Evolutionary conservation across 2,329 filamentous ascomycete genomes (phyloP).

Genomic region (Pyricularia grisea): DNA sequence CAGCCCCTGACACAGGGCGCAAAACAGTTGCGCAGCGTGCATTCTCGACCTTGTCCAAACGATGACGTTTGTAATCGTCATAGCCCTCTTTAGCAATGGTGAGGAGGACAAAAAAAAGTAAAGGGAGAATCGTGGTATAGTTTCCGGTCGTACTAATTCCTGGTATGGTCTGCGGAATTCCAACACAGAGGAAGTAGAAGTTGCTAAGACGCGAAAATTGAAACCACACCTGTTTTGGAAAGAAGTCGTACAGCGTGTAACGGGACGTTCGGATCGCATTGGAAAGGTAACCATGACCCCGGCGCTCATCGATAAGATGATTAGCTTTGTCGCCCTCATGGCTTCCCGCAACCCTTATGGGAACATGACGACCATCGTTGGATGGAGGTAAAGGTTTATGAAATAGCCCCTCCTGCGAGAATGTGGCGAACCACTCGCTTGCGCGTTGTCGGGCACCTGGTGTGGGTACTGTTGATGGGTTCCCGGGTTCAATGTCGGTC

Average conservation of each 20-base stretch:
- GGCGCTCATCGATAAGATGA: conserved; percentile 38
- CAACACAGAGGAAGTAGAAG: conserved; percentile 78
- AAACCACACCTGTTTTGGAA: conserved; percentile 75
- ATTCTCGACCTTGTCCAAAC: conserved; percentile 76
- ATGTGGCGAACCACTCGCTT: background rate
- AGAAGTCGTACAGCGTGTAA: conserved; percentile 75
- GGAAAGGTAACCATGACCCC: conserved; percentile 38
- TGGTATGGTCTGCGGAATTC: conserved; percentile 74
- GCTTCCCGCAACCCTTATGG: conserved; percentile 9
- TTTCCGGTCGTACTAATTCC: conserved; percentile 67
- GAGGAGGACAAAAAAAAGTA: conserved; percentile 67
- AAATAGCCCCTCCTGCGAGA: conserved; percentile 1
- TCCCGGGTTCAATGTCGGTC: background rate
- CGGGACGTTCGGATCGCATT: conserved; percentile 71
- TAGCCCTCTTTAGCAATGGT: conserved; percentile 83
- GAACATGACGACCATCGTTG: conserved; percentile 17
- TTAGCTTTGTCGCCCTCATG: conserved; percentile 20
- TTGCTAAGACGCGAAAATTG: conserved; percentile 83
- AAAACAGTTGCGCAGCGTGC: conserved; percentile 38
- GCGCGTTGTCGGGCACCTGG: conserved; percentile 3
- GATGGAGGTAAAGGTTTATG: conserved; percentile 14
- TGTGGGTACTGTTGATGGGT: background rate
- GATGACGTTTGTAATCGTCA: conserved; percentile 72
- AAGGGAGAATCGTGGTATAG: conserved; percentile 64
- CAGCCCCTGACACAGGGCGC: conserved; percentile 12